Percentiles rank a stretch among this genome's conserved stretches.
phyloP scores from a whole-genome alignment of 805 yeast species.

The Candida succiphila region DNA sequence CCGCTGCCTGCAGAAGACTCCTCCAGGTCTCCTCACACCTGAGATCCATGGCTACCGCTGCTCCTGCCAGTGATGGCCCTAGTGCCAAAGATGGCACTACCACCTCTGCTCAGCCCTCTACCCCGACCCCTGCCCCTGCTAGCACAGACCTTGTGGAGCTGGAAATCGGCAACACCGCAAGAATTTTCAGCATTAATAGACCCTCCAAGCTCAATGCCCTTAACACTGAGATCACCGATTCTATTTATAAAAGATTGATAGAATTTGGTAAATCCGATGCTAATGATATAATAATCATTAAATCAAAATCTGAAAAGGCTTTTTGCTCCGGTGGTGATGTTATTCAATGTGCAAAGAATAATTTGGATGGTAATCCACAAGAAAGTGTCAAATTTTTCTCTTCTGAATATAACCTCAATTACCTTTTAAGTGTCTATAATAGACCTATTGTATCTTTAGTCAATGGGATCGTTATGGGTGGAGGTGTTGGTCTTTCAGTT shows the following conservation, averaged over 20 bases:
- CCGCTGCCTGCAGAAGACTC: too few species aligned
- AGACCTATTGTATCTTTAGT: slow-evolving; percentile 82
- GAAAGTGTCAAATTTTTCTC: slow-evolving; percentile 61
- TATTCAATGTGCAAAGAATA: slow-evolving; percentile 60
- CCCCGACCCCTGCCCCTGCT: too few species aligned
- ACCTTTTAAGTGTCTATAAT: slow-evolving; percentile 66
- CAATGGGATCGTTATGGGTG: slow-evolving; percentile 97
- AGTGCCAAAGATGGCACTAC: too few species aligned
- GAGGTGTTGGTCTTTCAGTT: slow-evolving; percentile 88
- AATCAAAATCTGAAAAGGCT: slow-evolving; percentile 56
- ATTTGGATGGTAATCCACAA: slow-evolving; percentile 33
- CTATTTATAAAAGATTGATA: slow-evolving; percentile 59
- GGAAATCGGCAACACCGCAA: slow-evolving; percentile 51
- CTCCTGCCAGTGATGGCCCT: too few species aligned
- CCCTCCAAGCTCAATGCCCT: slow-evolving; percentile 80
- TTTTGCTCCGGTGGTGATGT: slow-evolving; percentile 98
- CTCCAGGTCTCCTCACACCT: too few species aligned
- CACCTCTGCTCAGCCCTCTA: too few species aligned
- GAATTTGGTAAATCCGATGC: slow-evolving; percentile 68
- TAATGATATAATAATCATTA: slow-evolving; percentile 57
- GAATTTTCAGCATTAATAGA: slow-evolving; percentile 71
- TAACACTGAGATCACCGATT: slow-evolving; percentile 62
- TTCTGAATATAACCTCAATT: slow-evolving; percentile 74
- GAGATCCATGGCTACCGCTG: too few species aligned
- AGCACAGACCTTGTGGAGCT: too few species aligned